Evolutionary conservation across 1,284 basidiomycete species (phyloP).

Genomic region (Veloporphyrellus conicus): DNA sequence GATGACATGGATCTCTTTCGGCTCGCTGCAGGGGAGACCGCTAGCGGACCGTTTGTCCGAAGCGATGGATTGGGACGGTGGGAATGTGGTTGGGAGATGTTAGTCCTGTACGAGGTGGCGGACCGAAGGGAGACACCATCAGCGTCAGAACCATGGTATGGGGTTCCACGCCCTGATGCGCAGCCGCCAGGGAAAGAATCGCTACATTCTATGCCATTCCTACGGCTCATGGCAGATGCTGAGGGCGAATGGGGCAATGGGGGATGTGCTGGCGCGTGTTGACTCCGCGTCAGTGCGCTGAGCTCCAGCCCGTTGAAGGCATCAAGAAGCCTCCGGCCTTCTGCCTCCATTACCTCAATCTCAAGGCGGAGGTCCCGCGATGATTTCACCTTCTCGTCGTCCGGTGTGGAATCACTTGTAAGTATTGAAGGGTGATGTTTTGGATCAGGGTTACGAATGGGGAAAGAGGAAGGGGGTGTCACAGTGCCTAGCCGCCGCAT

Average conservation of each 20-base stretch:
- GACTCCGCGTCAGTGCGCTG: slow-evolving; percentile 55
- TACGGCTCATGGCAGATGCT: slow-evolving; percentile 26
- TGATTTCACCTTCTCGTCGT: slow-evolving; percentile 53
- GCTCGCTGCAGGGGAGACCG: slow-evolving; percentile 16
- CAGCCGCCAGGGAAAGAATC: slow-evolving; percentile 28
- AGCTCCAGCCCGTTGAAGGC: slow-evolving; percentile 73
- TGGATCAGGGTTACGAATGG: slow-evolving; percentile 21
- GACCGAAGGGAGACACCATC: slow-evolving; percentile 31
- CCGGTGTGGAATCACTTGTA: slow-evolving; percentile 36
- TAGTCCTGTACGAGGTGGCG: slow-evolving; percentile 32
- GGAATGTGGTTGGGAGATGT: slow-evolving; percentile 33
- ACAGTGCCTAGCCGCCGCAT: slow-evolving; percentile 24
- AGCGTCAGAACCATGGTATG: slow-evolving; percentile 29
- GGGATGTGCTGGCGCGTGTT: slow-evolving; percentile 35
- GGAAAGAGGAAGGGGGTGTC: slow-evolving; percentile 32
- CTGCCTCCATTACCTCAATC: slow-evolving; percentile 62
- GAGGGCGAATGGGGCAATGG: slow-evolving; percentile 30
- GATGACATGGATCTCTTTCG: slow-evolving; percentile 52
- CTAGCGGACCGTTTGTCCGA: slow-evolving; percentile 16
- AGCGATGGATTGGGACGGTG: slow-evolving; percentile 29
- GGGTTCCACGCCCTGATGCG: slow-evolving; percentile 31
- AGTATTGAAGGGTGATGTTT: slow-evolving; percentile 34
- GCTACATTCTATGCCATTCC: slow-evolving; percentile 25
- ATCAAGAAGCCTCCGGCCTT: slow-evolving; percentile 62
- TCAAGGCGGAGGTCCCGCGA: slow-evolving; percentile 60